Evolutionary conservation across 441 rosid species (phyloP).

Genomic region (Pelargonium cotyledonis): DNA sequence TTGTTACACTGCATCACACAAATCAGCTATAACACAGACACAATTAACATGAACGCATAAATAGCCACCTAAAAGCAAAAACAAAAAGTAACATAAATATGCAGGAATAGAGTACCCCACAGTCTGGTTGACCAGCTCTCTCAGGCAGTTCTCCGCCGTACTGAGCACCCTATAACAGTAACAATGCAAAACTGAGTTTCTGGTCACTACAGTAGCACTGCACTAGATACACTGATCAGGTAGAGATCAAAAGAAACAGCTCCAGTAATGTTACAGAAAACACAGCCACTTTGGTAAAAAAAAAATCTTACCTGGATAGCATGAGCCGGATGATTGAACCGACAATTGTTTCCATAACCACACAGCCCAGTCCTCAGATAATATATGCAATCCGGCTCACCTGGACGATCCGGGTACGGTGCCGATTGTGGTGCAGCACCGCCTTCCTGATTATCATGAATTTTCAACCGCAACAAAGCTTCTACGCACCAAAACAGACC

Average conservation of each 20-base stretch:
- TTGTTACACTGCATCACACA: too few species aligned
- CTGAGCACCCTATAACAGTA: conserved; percentile 31
- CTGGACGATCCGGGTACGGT: conserved; percentile 78
- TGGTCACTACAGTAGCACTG: not conserved
- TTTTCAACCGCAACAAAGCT: conserved; percentile 44
- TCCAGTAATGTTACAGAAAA: not conserved
- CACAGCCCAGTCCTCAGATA: conserved; percentile 75
- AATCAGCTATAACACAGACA: not conserved
- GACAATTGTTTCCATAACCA: conserved; percentile 71
- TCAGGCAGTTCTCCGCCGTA: conserved; percentile 59
- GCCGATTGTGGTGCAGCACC: conserved; percentile 29
- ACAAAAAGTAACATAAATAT: not conserved
- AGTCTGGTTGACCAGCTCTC: conserved; percentile 69
- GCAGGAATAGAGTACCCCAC: conserved; percentile 39
- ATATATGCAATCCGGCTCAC: conserved; percentile 66
- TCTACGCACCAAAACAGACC: conserved; percentile 27
- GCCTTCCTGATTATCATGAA: conserved; percentile 36
- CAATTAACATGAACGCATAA: too few species aligned
- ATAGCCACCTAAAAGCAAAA: not conserved
- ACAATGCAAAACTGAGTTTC: conserved; percentile 8
- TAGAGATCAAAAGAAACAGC: not conserved
- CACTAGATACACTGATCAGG: not conserved
- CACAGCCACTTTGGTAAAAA: not conserved
- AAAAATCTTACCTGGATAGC: conserved; percentile 36
- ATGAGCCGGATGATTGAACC: conserved; percentile 69